Conservation (phyloP, 179 eudicot genomes). For the Spergularia azorica region DNA sequence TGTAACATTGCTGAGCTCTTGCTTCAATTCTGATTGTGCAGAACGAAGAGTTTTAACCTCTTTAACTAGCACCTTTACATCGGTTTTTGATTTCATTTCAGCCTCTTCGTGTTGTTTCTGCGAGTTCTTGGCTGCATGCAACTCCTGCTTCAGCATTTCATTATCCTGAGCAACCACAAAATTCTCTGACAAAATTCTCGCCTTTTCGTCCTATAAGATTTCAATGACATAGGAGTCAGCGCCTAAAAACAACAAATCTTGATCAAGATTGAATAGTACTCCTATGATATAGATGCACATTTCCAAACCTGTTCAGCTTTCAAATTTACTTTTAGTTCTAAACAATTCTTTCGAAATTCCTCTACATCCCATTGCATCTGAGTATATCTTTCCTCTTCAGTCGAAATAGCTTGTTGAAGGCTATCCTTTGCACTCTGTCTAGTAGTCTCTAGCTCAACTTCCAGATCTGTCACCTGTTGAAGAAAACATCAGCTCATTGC, state of each 20-base stretch:
- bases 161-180: constrained; percentile 51
- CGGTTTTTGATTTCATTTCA: constrained; percentile 75
- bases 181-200: constrained; percentile 36
- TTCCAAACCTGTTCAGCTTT: constrained; percentile 64
- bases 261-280: neutral
- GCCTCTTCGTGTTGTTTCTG: constrained; percentile 65
- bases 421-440: constrained; percentile 70
- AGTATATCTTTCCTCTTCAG: constrained; percentile 72
- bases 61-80: constrained; percentile 76
- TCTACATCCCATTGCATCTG: constrained; percentile 94
- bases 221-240: constrained; percentile 1
- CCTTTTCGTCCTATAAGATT: constrained; percentile 56
- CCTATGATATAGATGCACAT: neutral
- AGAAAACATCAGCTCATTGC: neutral
- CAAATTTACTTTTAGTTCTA: constrained; percentile 72
- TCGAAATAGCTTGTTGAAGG: constrained; percentile 70
- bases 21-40: constrained; percentile 73
- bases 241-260: neutral
- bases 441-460: constrained; percentile 78
- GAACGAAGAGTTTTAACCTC: constrained; percentile 80
- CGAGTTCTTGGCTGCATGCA: constrained; percentile 55
- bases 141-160: constrained; percentile 60
- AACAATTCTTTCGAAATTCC: constrained; percentile 66
- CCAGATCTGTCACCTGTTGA: constrained; percentile 85
- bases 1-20: constrained; percentile 64